phyloP scores from a whole-genome alignment of 305 asterid genomes.

The Fraxinus latifolia region DNA sequence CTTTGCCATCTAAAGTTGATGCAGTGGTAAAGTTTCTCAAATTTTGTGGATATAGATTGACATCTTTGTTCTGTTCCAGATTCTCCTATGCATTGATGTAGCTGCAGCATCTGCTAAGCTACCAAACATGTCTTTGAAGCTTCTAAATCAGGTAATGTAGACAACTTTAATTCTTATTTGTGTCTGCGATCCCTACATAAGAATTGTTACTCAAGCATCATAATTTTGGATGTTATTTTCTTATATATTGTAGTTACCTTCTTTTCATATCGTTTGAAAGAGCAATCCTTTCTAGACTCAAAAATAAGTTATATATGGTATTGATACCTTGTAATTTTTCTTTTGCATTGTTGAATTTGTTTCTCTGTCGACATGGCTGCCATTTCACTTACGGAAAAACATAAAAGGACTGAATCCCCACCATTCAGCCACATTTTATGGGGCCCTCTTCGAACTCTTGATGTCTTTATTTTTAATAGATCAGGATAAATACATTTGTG shows the following conservation, averaged over 20 bases:
- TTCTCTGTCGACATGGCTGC: background rate
- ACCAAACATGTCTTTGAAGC: conserved; percentile 70
- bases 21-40: conserved; percentile 27
- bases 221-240: background rate
- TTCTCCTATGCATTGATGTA: conserved; percentile 86
- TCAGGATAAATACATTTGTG: background rate
- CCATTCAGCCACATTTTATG: background rate
- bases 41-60: conserved; percentile 25
- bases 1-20: conserved; percentile 24
- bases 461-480: background rate
- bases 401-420: background rate
- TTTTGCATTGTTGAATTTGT: background rate
- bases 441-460: background rate
- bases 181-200: background rate
- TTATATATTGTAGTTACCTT: background rate
- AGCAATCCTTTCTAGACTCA: background rate
- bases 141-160: conserved; percentile 70
- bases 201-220: background rate
- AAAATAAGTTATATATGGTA: background rate
- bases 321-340: background rate
- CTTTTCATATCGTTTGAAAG: background rate
- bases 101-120: conserved; percentile 85
- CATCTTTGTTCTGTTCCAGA: conserved; percentile 46
- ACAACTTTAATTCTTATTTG: conserved; percentile 20
- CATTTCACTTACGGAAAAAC: background rate